A percentile compares a stretch with the other conserved stretches of the same genome.
Evolutionary conservation across 192 early-diverging fungal genomes (phyloP).

Genomic region (Haplosporangium gracile): DNA sequence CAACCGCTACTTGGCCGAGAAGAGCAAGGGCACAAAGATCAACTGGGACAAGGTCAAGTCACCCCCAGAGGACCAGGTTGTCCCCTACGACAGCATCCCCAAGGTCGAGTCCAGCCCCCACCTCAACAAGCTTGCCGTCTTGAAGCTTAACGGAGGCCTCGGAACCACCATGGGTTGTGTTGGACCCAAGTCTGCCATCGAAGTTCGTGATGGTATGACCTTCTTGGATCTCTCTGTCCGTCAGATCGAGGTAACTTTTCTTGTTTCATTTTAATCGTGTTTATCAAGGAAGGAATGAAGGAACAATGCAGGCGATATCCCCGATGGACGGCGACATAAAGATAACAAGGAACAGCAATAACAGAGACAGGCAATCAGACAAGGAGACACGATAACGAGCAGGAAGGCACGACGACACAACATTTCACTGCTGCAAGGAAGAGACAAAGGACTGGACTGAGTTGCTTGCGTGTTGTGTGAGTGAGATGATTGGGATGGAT

Average conservation of each 20-base stretch:
- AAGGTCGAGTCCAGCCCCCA: constrained; percentile 62
- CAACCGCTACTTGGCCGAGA: constrained; percentile 86
- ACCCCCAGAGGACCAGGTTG: constrained; percentile 87
- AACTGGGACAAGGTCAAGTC: constrained; percentile 95
- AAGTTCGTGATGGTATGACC: constrained; percentile 97
- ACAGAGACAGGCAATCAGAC: not conserved
- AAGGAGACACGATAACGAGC: not conserved
- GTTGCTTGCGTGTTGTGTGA: not conserved
- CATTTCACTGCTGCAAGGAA: not conserved
- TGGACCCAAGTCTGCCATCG: constrained; percentile 97
- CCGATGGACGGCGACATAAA: no score
- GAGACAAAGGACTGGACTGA: not conserved
- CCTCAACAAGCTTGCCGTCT: constrained; percentile 91
- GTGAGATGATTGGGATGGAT: not conserved
- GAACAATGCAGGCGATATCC: not conserved
- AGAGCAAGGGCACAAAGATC: constrained; percentile 78
- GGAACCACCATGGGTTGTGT: constrained; percentile 99
- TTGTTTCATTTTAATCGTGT: not conserved
- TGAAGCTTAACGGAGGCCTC: constrained; percentile 98
- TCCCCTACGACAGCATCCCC: constrained; percentile 79
- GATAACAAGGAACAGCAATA: not conserved
- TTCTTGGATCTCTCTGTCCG: constrained; percentile 97
- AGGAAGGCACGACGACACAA: not conserved
- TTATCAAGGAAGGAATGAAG: not conserved
- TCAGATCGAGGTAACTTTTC: constrained; percentile 86